These are phyloP conservation scores for Hemerocallis citrina DNA, from an alignment of 106 monocot species.

Conservation along the genomic window DNA sequence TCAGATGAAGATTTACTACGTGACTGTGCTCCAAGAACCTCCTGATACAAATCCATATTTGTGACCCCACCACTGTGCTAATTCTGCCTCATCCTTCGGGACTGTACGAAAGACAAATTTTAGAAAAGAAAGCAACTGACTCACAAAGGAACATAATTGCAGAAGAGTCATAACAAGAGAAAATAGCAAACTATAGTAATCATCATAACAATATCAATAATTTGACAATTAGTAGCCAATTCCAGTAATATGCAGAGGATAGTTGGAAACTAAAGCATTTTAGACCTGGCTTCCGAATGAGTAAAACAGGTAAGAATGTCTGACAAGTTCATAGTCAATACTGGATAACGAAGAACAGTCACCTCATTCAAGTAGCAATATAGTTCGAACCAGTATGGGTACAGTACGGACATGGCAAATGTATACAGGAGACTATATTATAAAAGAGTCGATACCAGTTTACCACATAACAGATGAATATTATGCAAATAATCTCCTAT, in stretches of 20 bases:
- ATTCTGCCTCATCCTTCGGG: constrained; percentile 15
- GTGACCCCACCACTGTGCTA: constrained; percentile 71
- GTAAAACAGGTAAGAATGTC: neutral
- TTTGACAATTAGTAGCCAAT: neutral
- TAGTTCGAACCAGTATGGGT: too few species aligned
- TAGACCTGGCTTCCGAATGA: neutral
- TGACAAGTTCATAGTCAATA: neutral
- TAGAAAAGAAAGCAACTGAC: neutral
- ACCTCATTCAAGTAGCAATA: neutral
- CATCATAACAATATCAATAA: neutral
- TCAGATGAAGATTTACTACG: constrained; percentile 24
- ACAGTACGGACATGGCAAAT: too few species aligned
- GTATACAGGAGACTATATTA: too few species aligned
- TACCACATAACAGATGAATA: too few species aligned
- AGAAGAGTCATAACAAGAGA: neutral
- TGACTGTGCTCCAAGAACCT: constrained; percentile 64
- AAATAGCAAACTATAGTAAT: neutral
- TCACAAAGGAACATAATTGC: too few species aligned
- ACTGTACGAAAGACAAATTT: constrained; percentile 12
- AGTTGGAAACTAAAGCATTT: neutral
- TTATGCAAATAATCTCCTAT: too few species aligned
- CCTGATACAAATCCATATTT: constrained; percentile 88
- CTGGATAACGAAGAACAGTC: neutral
- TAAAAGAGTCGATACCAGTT: too few species aligned
- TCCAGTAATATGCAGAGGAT: neutral